Base-by-base conservation (phyloP, 2,329 filamentous ascomycete species). In the Pseudophaeomoniella oleicola region DNA sequence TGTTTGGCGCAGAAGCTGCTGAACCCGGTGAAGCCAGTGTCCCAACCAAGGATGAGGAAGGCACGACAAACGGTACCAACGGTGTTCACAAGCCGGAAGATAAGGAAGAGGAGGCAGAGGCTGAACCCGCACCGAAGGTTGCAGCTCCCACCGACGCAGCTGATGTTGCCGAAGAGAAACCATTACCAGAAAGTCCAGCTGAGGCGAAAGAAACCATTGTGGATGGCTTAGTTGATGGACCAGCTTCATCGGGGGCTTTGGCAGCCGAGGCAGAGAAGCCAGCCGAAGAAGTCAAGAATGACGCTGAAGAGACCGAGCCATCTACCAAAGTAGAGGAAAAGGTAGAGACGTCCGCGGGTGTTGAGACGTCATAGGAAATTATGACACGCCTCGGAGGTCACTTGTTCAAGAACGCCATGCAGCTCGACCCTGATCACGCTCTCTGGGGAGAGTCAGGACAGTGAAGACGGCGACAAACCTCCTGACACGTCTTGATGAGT, bases 1-100 rank as follows among this genome's bases (percentile, higher is more conserved):
- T 85, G 22, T 68, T 96, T n/a, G 72, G 73, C 19, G 64, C 62
- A 12, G 78, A 80, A 33, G 58, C 62, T 18, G 58, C 57, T 6
- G 52, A 62, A 9, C 52, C 65, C 6, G 46, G 53, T 9, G 51
- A 53, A 4, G 54, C 58, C 33, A 43, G 50, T 16, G 40, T 44
- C 30, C 39, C 46, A n/a, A 46, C 47, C 38, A 40, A 56, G 64
- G 69, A 40, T 17, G 54, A 55, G 14, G 38, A 40, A 14, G 42
- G 43, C n/a, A 39, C 46, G 30, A 53, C 57, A 12, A 56, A 56
- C 30, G 51, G 57, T n/a, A 63, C 64, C 31, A 61, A 60, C 14
- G 22, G 22, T 27, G 22, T n/a, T 9, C 6, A 27, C n/a, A n/a
- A n/a, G 9, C 49, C 58, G 27, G 46, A 55, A 36, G 59, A 60